phyloP scores from a whole-genome alignment of 768 basidiomycete species.

The Tylopilus cervinicoccineus region DNA sequence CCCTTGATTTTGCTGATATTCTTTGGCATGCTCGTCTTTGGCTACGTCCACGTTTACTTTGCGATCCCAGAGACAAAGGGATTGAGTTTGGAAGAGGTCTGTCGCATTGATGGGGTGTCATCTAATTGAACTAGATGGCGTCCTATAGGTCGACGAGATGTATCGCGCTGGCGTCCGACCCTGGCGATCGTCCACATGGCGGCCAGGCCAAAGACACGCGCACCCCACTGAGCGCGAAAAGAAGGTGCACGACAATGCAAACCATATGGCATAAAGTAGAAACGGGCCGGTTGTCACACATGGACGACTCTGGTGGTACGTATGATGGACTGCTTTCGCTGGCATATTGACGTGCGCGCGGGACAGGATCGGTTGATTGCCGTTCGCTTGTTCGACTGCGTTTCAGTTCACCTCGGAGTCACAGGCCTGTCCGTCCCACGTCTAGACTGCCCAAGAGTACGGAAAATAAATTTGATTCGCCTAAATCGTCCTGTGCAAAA shows the following conservation, averaged over 20 bases:
- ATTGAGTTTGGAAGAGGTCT: constrained; percentile 66
- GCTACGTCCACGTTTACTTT: constrained; percentile 71
- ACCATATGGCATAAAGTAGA: not conserved
- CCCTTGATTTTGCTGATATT: constrained; percentile 76
- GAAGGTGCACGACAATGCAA: not conserved
- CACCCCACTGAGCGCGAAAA: not conserved
- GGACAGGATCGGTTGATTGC: not conserved
- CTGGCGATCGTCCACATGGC: constrained; percentile 60
- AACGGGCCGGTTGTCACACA: not conserved
- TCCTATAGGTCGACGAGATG: constrained; percentile 60
- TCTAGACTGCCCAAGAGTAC: not conserved
- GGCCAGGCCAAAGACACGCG: constrained; percentile 38
- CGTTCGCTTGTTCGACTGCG: no score
- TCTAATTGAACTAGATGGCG: not conserved
- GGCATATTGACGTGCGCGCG: not conserved
- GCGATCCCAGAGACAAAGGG: constrained; percentile 81
- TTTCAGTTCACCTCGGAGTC: not conserved
- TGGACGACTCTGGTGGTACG: not conserved
- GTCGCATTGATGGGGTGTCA: no score
- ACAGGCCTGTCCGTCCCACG: not conserved
- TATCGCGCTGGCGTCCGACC: constrained; percentile 61
- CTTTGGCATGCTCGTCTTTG: constrained; percentile 69
- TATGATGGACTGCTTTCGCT: no score
- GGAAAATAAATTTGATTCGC: no score
- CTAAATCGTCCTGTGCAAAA: not conserved